A percentile compares a stretch with the other conserved stretches of the same genome.
These are phyloP conservation scores for Hypoxylon lienhwacheense DNA, from an alignment of 495 filamentous ascomycete genomes.

Conservation along the genomic window DNA sequence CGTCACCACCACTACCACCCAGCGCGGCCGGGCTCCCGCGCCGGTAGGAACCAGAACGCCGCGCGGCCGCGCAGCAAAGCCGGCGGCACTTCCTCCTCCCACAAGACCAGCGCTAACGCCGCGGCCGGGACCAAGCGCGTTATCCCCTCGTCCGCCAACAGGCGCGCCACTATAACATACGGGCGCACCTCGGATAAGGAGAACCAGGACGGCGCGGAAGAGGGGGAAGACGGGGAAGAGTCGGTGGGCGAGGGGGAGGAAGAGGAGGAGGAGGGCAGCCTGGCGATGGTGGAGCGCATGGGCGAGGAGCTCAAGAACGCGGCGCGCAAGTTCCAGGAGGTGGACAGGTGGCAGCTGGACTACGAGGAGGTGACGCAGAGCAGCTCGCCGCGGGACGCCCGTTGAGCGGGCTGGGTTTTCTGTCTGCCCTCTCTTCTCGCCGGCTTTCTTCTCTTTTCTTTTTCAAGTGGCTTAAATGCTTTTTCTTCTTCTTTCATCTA, in stretches of 20 bases:
- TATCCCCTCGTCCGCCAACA: constrained; percentile 22
- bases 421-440: no score
- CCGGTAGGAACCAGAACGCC: constrained; percentile 19
- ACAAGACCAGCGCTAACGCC: no score
- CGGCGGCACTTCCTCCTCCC: constrained; percentile 20
- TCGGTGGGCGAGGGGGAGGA: constrained; percentile 20
- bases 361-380: constrained; percentile 49
- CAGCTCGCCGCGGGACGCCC: constrained; percentile 42
- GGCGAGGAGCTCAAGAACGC: constrained; percentile 50
- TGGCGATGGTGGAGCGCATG: constrained; percentile 32
- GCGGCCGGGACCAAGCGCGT: no score
- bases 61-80: neutral
- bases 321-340: constrained; percentile 54
- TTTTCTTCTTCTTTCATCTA: no score
- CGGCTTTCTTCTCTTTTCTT: no score
- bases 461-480: no score
- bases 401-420: no score
- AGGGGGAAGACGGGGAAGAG: constrained; percentile 11
- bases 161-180: constrained; percentile 41
- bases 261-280: constrained; percentile 29
- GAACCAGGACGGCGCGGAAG: constrained; percentile 40
- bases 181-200: constrained; percentile 48
- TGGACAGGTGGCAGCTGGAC: constrained; percentile 53
- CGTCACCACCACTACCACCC: constrained; percentile 30
- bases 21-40: constrained; percentile 16